Conservation (phyloP, 2,329 filamentous ascomycete genomes). For the Orbilia oligospora region DNA sequence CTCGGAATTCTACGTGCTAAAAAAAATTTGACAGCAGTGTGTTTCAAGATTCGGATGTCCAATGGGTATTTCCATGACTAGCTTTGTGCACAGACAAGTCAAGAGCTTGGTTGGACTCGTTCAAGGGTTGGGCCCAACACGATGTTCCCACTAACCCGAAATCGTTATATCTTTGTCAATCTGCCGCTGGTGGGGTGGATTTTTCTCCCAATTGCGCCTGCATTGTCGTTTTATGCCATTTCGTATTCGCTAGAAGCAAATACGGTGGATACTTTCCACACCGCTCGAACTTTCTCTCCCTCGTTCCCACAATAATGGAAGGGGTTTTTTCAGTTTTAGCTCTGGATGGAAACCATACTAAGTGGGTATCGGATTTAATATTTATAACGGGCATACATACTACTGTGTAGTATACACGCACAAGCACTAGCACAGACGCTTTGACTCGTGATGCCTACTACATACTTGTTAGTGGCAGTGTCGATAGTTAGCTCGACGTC, state of each 20-base stretch:
- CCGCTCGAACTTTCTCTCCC: conserved; percentile 4
- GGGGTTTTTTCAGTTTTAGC: background rate
- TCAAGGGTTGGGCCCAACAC: conserved; percentile 12
- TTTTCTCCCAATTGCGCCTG: conserved; percentile 12
- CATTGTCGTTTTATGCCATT: conserved; percentile 43
- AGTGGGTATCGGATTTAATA: background rate
- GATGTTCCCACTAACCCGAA: conserved; percentile 35
- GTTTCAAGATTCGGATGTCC: conserved; percentile 31
- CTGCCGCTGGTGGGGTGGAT: conserved; percentile 39
- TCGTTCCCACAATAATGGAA: background rate
- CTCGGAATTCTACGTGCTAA: conserved; percentile 2
- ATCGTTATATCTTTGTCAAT: conserved; percentile 35
- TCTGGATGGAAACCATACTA: background rate
- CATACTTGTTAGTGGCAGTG: background rate
- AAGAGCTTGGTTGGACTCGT: conserved; percentile 1
- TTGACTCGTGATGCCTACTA: conserved; percentile 3
- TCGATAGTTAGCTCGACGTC: background rate
- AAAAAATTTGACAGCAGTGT: background rate
- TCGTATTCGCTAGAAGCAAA: conserved; percentile 17
- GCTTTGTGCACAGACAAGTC: conserved; percentile 36
- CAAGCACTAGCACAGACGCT: background rate
- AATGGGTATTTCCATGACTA: background rate
- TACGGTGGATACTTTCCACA: background rate
- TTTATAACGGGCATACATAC: background rate
- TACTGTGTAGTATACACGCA: too few relatives aligned